Base-by-base conservation (phyloP, 73 alveolate genomes). In the Paramecium biaurelia region DNA sequence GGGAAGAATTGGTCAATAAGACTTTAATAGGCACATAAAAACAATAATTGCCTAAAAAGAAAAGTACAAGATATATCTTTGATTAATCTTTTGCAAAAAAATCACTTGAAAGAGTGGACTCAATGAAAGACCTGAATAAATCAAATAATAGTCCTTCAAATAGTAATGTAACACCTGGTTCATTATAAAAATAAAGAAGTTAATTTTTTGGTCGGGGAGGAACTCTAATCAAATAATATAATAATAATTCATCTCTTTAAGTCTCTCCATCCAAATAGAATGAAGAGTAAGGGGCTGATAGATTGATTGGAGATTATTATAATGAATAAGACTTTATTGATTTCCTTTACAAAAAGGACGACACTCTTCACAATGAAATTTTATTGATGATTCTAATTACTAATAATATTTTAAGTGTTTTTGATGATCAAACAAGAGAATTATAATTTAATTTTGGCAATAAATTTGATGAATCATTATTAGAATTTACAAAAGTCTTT, bases 241-340 rank as follows among this genome's bases (percentile, higher is more conserved):
- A 26, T 30, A 63, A 63, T 63, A 63, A 63, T 63, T 63, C 41
- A 4, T 63, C 84, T 14, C 41, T 11, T 6, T 63, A 63, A 63
- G 28, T 12, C 4, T 63, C 84, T 4, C 41, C 20, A 26, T 12
- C 26, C 2, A 63, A 30, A 63, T 53, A 53, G 12, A 32, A 63
- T 26, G 49, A 26, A 63, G 41, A 26, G 5, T 32, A 63, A 26
- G 41, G 49, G 7, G 15, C 67, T 0, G 86, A 72, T 20, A 72
- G 86, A 72, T 72, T 72, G 32, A 37, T 72, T 15, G 86, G 86
- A 72, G 86, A 72, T 37, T 72, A 34, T 72, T 72, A 15, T 35
- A 21, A 23, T 28, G 86, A 72, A 72, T 72, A 72, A 37, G 86
- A 72, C 14, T 72, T 72, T 18, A 34, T 37, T 14, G 86, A 72